Evolutionary conservation across 495 filamentous ascomycete genomes (phyloP).

Genomic region (Hypoxylon trugodes): DNA sequence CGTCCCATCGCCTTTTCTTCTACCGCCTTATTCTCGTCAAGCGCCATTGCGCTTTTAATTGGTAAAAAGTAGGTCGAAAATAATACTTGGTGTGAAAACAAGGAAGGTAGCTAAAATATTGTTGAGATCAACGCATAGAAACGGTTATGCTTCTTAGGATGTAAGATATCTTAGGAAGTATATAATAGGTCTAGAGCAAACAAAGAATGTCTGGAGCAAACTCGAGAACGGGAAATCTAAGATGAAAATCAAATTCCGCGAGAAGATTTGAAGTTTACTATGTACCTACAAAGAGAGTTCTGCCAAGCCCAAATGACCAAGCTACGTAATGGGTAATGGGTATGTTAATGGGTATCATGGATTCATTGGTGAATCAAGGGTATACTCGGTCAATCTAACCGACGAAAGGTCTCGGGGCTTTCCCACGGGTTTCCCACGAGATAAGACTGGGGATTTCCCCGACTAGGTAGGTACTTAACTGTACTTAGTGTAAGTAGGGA

Average conservation of each 20-base stretch:
- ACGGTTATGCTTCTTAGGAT: too few species aligned
- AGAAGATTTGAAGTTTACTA: neutral
- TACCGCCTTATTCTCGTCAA: constrained; percentile 10
- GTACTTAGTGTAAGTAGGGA: too few species aligned
- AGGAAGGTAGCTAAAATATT: too few species aligned
- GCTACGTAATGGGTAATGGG: constrained; percentile 20
- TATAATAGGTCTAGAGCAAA: too few species aligned
- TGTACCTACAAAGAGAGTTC: too few species aligned
- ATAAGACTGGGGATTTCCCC: constrained; percentile 25
- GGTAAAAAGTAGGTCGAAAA: neutral
- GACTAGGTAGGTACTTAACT: constrained; percentile 28
- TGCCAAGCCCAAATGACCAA: neutral
- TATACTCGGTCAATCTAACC: neutral
- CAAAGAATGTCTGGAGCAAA: too few species aligned
- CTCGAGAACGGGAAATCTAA: too few species aligned
- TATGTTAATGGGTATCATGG: too few species aligned
- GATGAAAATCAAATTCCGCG: too few species aligned
- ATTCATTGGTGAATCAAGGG: too few species aligned
- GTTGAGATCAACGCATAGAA: too few species aligned
- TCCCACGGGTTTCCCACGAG: neutral
- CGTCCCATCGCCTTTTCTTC: constrained; percentile 10
- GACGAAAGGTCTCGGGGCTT: constrained; percentile 1
- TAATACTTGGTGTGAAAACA: neutral
- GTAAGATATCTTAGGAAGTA: too few species aligned
- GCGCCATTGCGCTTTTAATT: neutral